Conservation (phyloP, 1,139 yeast species). For the Yamadazyma epiphylla region DNA sequence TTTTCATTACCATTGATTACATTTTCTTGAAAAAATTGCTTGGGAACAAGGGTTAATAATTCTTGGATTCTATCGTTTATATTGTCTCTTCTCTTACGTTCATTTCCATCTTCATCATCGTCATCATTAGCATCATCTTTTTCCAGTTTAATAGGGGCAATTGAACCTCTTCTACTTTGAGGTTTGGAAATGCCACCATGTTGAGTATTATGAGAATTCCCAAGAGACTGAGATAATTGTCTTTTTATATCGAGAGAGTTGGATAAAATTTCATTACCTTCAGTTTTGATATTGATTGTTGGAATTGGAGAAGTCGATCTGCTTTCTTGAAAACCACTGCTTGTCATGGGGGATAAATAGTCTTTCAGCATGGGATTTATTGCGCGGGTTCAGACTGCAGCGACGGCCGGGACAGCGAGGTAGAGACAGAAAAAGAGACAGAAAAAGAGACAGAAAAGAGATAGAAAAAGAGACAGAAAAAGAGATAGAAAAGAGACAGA, state of each 20-base stretch:
- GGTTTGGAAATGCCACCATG: slow-evolving; percentile 42
- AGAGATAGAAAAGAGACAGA: no score
- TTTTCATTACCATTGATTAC: slow-evolving; percentile 6
- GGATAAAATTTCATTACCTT: slow-evolving; percentile 4
- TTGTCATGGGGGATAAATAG: no score
- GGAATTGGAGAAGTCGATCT: slow-evolving; percentile 17
- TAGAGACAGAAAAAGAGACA: no score
- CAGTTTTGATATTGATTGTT: slow-evolving; percentile 21
- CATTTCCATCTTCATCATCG: slow-evolving; percentile 43
- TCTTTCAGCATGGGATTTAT: no score
- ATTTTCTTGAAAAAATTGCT: slow-evolving; percentile 41
- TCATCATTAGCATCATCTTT: slow-evolving; percentile 28
- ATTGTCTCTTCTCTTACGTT: slow-evolving; percentile 76
- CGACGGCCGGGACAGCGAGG: no score
- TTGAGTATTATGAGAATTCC: slow-evolving; percentile 15
- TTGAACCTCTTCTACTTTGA: slow-evolving; percentile 36
- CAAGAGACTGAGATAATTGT: slow-evolving; percentile 40
- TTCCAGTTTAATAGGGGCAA: slow-evolving; percentile 25
- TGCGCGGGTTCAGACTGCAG: no score
- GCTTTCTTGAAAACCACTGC: slow-evolving; percentile 1
- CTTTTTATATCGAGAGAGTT: slow-evolving; percentile 28
- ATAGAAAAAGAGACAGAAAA: no score
- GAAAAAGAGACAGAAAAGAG: no score
- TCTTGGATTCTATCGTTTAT: slow-evolving; percentile 89
- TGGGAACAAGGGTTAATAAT: slow-evolving; percentile 66